These are phyloP conservation scores for Didymella exigua DNA, from an alignment of 2,329 filamentous ascomycete species.

Conservation along the genomic window DNA sequence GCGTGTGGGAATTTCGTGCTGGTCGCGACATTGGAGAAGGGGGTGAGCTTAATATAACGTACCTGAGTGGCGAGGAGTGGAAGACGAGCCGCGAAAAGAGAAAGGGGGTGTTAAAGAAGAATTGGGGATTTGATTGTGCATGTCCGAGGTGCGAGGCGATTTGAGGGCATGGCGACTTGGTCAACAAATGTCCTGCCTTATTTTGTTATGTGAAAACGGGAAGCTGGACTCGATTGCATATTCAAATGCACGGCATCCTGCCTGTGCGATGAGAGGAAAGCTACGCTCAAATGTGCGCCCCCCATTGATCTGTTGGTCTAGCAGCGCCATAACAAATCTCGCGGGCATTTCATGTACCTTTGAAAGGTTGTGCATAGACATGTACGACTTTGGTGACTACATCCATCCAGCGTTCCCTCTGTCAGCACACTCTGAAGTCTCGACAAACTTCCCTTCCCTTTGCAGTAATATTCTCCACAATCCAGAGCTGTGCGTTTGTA, in stretches of 20 bases:
- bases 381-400: neutral
- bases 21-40: conserved; percentile 44
- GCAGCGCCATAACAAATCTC: neutral
- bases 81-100: conserved; percentile 45
- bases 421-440: conserved; percentile 40
- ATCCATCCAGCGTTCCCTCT: neutral
- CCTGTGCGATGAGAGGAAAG: neutral
- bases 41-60: conserved; percentile 56
- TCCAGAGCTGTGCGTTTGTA: conserved; percentile 44
- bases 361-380: neutral
- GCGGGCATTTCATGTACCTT: neutral
- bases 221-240: neutral
- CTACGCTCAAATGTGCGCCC: neutral
- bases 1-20: conserved; percentile 51
- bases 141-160: conserved; percentile 48
- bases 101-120: conserved; percentile 45
- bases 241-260: neutral
- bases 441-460: conserved; percentile 44
- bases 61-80: conserved; percentile 56
- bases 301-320: too few relatives aligned
- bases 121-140: conserved; percentile 55
- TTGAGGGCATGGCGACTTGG: neutral
- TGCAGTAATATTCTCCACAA: conserved; percentile 44
- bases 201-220: neutral
- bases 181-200: neutral